Evolutionary conservation across 2,329 filamentous ascomycete species (phyloP).

Genomic region (Fusarium ramigenum): DNA sequence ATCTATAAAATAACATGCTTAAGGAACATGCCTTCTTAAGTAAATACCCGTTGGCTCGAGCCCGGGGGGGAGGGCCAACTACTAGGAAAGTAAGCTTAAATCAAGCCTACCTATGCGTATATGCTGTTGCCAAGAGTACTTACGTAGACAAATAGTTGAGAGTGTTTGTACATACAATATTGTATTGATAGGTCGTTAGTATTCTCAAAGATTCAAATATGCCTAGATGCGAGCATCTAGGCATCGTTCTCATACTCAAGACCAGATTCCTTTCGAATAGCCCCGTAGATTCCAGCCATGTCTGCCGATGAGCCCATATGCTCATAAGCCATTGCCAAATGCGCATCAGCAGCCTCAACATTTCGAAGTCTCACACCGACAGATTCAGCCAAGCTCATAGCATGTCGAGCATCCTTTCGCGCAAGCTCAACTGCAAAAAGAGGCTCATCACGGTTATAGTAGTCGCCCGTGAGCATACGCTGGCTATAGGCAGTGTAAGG

Average conservation of each 20-base stretch:
- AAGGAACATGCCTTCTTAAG: not conserved
- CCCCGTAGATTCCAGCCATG: constrained; percentile 84
- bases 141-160: not conserved
- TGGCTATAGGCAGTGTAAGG: constrained; percentile 78
- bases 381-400: constrained; percentile 69
- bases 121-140: not conserved
- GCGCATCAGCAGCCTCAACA: constrained; percentile 72
- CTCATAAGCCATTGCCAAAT: constrained; percentile 75
- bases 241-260: constrained; percentile 74
- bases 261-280: constrained; percentile 77
- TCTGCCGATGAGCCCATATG: constrained; percentile 76
- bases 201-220: not conserved
- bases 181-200: not conserved
- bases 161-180: not conserved
- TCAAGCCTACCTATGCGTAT: not conserved
- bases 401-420: constrained; percentile 83
- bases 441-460: constrained; percentile 79
- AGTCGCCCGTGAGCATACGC: constrained; percentile 79
- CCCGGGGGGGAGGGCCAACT: too few relatives aligned
- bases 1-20: not conserved
- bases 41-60: not conserved
- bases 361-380: constrained; percentile 71
- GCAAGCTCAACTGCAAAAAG: constrained; percentile 85
- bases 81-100: not conserved
- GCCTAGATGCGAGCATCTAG: not conserved